Evolutionary conservation across 352 stramenopile genomes (phyloP), one percentile per base, ranked within the genome.

Genomic region (Globisporangium nunn): DNA sequence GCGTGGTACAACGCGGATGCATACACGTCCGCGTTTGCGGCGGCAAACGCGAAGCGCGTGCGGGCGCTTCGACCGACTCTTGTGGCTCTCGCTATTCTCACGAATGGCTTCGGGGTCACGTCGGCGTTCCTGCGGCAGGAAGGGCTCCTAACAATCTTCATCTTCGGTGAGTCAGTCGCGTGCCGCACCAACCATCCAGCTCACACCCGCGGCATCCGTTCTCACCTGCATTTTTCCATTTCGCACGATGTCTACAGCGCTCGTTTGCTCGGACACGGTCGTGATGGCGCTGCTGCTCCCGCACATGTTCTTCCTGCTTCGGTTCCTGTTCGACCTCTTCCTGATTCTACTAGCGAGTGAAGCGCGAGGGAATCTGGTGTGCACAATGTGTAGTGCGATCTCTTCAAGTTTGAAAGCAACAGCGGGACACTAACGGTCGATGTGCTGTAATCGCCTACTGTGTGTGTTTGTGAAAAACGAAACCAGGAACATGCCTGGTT

Each of bases 401-500:
- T 29, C 56, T 31, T 39, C 23, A 23, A 23, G 23, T 23, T 23
- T 5, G 7, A 10, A 17, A 37, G 10, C 45, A 15, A 50, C 3
- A 59, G 31, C 28, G 29, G 14, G 29, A 50, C 28, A 35, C n/a
- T 60, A 23, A 31, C 37, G 39, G 33, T 48, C 23, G 23, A 17
- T 17, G 2, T 37, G 29, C 35, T 59, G 28, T 29, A 45, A 30
- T 10, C 17, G 5, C 23, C 28, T 51, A 14, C 17, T 28, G 30
- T 55, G 43, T 63, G 29, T 28, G 14, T 18, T 3, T 23, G 7
- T 23, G 50, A 31, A 12, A 23, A 2, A 7, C 4, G 29, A 18
- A 39, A 50, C 7, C 56, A 88, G 78, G 69, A 73, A 7, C 67
- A 78, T 23, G 48, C 69, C 46, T 88, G 76, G 76, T 85, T 88